These are phyloP conservation scores for Pleurotus cornucopiae DNA, from an alignment of 768 basidiomycete genomes.

Conservation along the genomic window DNA sequence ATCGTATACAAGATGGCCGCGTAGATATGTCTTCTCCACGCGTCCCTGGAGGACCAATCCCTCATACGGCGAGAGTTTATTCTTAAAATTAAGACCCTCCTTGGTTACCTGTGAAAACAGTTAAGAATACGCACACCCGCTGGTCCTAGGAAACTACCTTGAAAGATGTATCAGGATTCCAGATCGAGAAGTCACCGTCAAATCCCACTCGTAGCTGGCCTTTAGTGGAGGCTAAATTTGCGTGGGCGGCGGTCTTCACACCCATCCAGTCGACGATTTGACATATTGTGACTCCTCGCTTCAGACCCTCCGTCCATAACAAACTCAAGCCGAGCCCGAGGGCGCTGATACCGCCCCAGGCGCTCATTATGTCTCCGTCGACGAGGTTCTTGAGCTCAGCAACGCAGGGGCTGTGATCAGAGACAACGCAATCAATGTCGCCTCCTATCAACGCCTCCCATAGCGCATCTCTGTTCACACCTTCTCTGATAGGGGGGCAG, in stretches of 20 bases:
- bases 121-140: conserved; percentile 9
- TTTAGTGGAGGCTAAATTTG: conserved; percentile 65
- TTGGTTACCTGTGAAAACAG: conserved; percentile 55
- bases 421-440: conserved; percentile 88
- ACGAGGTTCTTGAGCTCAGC: conserved; percentile 74
- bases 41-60: conserved; percentile 66
- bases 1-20: conserved; percentile 69
- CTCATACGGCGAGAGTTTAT: conserved; percentile 89
- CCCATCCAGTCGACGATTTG: conserved; percentile 76
- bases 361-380: conserved; percentile 77
- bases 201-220: conserved; percentile 69
- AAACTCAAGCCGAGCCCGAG: conserved; percentile 87
- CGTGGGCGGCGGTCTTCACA: conserved; percentile 72
- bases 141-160: conserved; percentile 34
- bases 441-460: conserved; percentile 83
- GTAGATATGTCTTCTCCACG: conserved; percentile 78
- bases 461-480: conserved; percentile 65
- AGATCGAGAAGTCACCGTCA: conserved; percentile 86
- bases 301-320: conserved; percentile 80
- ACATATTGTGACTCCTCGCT: conserved; percentile 51
- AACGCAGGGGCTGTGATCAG: conserved; percentile 93
- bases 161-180: conserved; percentile 60
- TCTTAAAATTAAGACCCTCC: conserved; percentile 81
- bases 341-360: conserved; percentile 94
- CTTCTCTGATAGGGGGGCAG: conserved; percentile 86